A percentile compares a stretch with the other conserved stretches of the same genome.
Evolutionary conservation across 2,329 filamentous ascomycete genomes (phyloP).

Genomic region (Graphilbum fragrans): DNA sequence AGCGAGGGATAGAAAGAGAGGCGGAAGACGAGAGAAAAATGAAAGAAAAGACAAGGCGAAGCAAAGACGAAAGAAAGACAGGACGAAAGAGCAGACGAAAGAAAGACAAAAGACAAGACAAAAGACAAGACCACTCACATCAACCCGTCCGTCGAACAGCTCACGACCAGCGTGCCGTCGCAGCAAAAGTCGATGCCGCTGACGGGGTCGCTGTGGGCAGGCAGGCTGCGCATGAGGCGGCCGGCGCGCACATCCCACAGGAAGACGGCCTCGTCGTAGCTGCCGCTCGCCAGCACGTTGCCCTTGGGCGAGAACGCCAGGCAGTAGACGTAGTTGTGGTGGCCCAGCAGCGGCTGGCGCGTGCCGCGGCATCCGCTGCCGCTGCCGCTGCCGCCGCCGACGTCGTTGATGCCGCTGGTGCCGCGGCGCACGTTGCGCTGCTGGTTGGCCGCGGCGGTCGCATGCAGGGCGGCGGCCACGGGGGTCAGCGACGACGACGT

Average conservation of each 20-base stretch:
- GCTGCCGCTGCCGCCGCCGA: conserved; percentile 1
- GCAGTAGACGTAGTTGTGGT: conserved; percentile 93
- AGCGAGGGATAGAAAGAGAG: conserved; percentile 4
- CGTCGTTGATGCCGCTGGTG: neutral
- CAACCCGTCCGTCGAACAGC: conserved; percentile 81
- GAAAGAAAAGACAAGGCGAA: neutral
- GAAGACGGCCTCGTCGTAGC: conserved; percentile 94
- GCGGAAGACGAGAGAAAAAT: neutral
- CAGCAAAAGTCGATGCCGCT: conserved; percentile 84
- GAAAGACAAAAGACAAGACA: neutral
- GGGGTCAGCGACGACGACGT: neutral
- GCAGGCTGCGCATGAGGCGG: conserved; percentile 75
- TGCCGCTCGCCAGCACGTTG: conserved; percentile 90
- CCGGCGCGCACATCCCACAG: conserved; percentile 91
- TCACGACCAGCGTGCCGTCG: conserved; percentile 85
- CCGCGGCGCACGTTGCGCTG: conserved; percentile 1
- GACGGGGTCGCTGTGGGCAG: conserved; percentile 91
- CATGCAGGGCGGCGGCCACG: neutral
- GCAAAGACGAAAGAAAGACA: neutral
- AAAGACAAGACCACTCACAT: conserved; percentile 42
- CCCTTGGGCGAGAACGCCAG: conserved; percentile 95
- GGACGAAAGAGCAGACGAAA: neutral
- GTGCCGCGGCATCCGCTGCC: conserved; percentile 19
- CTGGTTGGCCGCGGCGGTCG: neutral
- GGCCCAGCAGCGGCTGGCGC: conserved; percentile 57